Evolutionary conservation across 1,284 basidiomycete genomes (phyloP).

Genomic region (Pyrrhoderma noxium): DNA sequence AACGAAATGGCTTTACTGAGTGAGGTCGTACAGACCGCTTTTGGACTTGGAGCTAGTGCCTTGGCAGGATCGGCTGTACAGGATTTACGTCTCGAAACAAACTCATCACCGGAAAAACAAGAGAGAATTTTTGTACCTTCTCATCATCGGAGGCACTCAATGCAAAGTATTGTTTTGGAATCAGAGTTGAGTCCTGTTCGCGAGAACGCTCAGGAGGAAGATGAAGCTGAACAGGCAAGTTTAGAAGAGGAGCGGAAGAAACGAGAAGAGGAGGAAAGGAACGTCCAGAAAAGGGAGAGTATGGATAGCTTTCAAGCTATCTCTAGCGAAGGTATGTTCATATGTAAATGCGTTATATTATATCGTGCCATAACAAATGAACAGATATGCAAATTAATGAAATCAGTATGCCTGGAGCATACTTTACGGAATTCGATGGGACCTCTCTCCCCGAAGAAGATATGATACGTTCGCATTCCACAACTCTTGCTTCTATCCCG

Average conservation of each 20-base stretch:
- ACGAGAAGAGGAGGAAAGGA: not conserved
- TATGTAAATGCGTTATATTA: no score
- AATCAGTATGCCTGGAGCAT: not conserved
- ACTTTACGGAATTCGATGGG: not conserved
- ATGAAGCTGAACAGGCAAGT: not conserved
- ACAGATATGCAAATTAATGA: no score
- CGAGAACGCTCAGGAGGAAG: constrained; percentile 11
- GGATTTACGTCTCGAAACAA: not conserved
- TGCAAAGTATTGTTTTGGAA: constrained; percentile 6
- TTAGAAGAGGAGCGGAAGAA: not conserved
- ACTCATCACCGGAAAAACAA: not conserved
- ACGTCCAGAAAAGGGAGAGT: not conserved
- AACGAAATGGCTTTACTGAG: constrained; percentile 1
- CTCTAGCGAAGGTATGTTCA: not conserved
- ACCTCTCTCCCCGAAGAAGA: not conserved
- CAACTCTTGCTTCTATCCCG: constrained; percentile 12
- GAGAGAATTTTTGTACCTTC: not conserved
- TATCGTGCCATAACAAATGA: not conserved
- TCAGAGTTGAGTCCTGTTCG: constrained; percentile 16
- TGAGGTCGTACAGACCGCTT: constrained; percentile 8
- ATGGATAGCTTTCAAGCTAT: not conserved
- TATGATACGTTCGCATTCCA: constrained; percentile 2
- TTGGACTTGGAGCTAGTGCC: not conserved
- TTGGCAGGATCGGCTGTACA: not conserved
- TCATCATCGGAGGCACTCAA: constrained; percentile 8